These are phyloP conservation scores for Ambrosia trifida DNA, from an alignment of 129 eudicot species.

Conservation along the genomic window DNA sequence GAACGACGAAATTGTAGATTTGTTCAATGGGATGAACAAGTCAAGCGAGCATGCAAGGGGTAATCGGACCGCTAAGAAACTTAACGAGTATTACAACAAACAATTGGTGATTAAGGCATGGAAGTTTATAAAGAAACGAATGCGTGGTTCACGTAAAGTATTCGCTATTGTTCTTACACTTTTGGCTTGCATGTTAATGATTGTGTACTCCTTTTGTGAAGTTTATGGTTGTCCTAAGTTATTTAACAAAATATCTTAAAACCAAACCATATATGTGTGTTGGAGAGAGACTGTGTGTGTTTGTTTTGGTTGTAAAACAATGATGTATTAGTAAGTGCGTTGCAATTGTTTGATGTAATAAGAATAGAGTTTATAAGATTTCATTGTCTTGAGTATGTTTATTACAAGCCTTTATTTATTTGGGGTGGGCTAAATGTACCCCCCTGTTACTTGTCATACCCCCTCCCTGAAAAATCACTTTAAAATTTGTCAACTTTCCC, in stretches of 20 bases:
- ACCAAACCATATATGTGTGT: neutral
- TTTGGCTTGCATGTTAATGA: constrained; percentile 35
- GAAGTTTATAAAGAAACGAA: constrained; percentile 26
- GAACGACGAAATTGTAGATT: constrained; percentile 32
- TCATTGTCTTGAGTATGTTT: neutral
- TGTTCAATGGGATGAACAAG: constrained; percentile 41
- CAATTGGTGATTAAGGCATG: constrained; percentile 26
- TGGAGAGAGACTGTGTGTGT: neutral
- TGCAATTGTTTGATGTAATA: neutral
- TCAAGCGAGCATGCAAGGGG: constrained; percentile 13
- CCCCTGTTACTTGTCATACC: no score
- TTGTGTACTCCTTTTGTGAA: constrained; percentile 37
- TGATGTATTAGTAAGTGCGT: neutral
- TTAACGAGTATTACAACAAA: constrained; percentile 37
- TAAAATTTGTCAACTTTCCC: no score
- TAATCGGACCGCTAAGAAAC: constrained; percentile 31
- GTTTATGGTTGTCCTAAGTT: constrained; percentile 37
- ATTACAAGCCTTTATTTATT: no score
- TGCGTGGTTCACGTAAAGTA: constrained; percentile 36
- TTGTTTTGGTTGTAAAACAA: neutral
- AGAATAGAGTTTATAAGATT: neutral
- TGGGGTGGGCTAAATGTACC: no score
- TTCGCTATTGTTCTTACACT: constrained; percentile 31
- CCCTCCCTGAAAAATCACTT: no score
- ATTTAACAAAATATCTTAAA: constrained; percentile 25